These are phyloP conservation scores for Coccomyxa subellipsoidea DNA, from an alignment of 163 green algal genomes.

Conservation along the genomic window DNA sequence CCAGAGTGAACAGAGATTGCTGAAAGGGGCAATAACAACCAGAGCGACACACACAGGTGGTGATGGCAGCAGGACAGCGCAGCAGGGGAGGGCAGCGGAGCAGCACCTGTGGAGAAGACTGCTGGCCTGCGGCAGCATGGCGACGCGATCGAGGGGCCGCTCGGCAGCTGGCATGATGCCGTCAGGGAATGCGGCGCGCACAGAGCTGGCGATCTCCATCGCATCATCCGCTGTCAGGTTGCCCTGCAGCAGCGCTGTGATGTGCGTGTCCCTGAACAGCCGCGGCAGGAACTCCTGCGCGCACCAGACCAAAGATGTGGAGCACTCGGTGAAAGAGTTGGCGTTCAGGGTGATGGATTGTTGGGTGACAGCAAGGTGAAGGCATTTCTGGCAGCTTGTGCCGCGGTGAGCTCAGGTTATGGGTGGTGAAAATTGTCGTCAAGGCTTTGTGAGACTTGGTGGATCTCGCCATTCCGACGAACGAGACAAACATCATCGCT, in stretches of 20 bases:
- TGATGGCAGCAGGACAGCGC: background rate
- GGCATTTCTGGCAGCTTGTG: background rate
- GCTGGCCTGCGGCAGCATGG: conserved; percentile 37
- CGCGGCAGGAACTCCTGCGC: conserved; percentile 19
- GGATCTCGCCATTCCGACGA: conserved; percentile 14
- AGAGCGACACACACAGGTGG: background rate
- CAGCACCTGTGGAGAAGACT: background rate
- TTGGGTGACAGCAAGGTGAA: background rate
- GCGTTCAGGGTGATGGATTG: no score
- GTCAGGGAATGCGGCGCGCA: background rate
- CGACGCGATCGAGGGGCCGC: conserved; percentile 41
- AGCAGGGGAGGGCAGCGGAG: background rate
- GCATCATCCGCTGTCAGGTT: conserved; percentile 70
- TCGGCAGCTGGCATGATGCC: conserved; percentile 30
- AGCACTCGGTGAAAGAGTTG: background rate
- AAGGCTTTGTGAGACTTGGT: conserved; percentile 16
- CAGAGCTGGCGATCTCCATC: conserved; percentile 30
- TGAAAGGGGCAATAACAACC: no score
- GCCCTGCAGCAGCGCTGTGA: conserved; percentile 79
- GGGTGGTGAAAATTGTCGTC: conserved; percentile 19
- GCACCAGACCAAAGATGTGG: background rate
- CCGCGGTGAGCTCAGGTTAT: conserved; percentile 21
- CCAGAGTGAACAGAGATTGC: no score
- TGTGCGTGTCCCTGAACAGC: conserved; percentile 47
- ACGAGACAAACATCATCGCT: conserved; percentile 22